A percentile compares a stretch with the other conserved stretches of the same genome.
These are phyloP conservation scores for Phytophthora megakarya DNA, from an alignment of 352 stramenopile species.

Conservation along the genomic window DNA sequence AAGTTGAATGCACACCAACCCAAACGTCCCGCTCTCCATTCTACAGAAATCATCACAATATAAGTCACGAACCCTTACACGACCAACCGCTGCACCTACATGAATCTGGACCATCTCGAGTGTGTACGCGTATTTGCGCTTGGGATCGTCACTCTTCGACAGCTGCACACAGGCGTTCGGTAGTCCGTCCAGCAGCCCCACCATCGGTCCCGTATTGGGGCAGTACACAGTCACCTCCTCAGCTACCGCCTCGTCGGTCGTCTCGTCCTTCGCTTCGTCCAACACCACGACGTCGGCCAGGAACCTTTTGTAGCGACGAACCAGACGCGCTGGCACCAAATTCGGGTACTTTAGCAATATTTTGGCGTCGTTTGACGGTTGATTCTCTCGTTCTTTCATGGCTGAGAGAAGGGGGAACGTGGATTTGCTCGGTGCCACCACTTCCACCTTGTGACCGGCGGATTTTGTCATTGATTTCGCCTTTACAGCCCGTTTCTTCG, in stretches of 20 bases:
- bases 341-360: slow-evolving; percentile 60
- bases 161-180: slow-evolving; percentile 71
- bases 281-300: slow-evolving; percentile 77
- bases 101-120: slow-evolving; percentile 86
- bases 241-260: slow-evolving; percentile 12
- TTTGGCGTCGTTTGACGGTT: slow-evolving; percentile 19
- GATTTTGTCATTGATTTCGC: slow-evolving; percentile 10
- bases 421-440: slow-evolving; percentile 4
- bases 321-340: slow-evolving; percentile 56
- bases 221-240: slow-evolving; percentile 74
- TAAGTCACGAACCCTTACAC: not conserved
- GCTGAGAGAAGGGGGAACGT: slow-evolving; percentile 34
- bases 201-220: slow-evolving; percentile 84
- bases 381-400: slow-evolving; percentile 31
- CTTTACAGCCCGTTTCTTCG: slow-evolving; percentile 28
- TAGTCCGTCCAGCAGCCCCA: slow-evolving; percentile 68
- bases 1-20: slow-evolving; percentile 80
- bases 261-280: slow-evolving; percentile 13
- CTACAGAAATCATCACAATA: slow-evolving; percentile 30
- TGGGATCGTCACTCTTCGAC: slow-evolving; percentile 73
- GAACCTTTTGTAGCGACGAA: slow-evolving; percentile 86
- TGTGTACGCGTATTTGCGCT: slow-evolving; percentile 86
- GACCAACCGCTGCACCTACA: slow-evolving; percentile 41
- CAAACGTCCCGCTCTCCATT: slow-evolving; percentile 71
- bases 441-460: slow-evolving; percentile 13